A percentile compares a stretch with the other conserved stretches of the same genome.
These are phyloP conservation scores for Musa schizocarpa DNA, from an alignment of 176 grass and related monocot species.

Conservation along the genomic window DNA sequence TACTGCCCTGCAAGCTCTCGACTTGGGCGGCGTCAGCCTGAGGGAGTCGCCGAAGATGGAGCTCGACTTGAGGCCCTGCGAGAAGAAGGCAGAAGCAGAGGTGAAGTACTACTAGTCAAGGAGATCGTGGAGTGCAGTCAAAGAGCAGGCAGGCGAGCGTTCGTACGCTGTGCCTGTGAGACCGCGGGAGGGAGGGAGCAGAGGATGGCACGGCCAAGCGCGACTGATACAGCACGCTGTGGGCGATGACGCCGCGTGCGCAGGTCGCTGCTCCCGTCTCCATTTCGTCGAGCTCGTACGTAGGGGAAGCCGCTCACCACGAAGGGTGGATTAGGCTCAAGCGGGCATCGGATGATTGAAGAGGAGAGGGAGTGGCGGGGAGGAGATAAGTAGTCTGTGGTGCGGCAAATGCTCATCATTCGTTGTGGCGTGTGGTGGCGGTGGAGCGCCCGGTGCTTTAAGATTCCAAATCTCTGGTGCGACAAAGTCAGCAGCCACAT, in stretches of 20 bases:
- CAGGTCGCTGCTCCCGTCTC: conserved; percentile 64
- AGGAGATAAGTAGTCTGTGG: neutral
- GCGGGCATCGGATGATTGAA: neutral
- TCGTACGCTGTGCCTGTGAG: conserved; percentile 35
- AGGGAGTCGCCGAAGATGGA: conserved; percentile 64
- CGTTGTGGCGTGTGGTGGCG: neutral
- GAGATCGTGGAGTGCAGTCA: neutral
- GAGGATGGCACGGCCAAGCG: conserved; percentile 39
- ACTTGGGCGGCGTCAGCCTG: conserved; percentile 31
- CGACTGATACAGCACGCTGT: conserved; percentile 30
- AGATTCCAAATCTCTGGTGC: too few relatives aligned
- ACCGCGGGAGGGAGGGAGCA: conserved; percentile 41
- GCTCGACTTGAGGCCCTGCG: conserved; percentile 28
- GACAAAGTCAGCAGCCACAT: too few relatives aligned
- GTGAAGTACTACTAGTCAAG: neutral
- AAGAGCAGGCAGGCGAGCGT: neutral
- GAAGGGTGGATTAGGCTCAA: neutral
- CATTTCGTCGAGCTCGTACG: conserved; percentile 22
- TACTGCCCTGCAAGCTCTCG: conserved; percentile 33
- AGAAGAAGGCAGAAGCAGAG: neutral
- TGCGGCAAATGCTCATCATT: neutral
- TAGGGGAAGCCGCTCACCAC: neutral
- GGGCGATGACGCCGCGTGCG: conserved; percentile 31
- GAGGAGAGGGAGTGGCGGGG: neutral
- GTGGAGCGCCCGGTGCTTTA: too few relatives aligned